A percentile compares a stretch with the other conserved stretches of the same genome.
Evolutionary conservation across 371 early-diverging fungal species (phyloP).

Genomic region (Phascolomyces articulosus): DNA sequence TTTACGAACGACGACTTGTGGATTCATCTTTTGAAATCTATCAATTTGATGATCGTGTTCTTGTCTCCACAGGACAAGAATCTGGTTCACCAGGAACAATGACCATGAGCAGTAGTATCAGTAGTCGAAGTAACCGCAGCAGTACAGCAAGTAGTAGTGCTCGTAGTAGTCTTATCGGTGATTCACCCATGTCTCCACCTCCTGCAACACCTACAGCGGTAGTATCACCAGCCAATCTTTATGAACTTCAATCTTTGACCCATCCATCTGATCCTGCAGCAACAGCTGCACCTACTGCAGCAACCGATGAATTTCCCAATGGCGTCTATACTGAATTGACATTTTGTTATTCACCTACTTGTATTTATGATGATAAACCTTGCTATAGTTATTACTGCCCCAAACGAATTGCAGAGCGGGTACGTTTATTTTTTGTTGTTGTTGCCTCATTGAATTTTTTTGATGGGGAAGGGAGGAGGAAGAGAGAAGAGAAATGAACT

Average conservation of each 20-base stretch:
- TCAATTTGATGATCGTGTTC: slow-evolving; percentile 56
- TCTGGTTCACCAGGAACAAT: slow-evolving; percentile 17
- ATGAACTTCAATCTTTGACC: slow-evolving; percentile 14
- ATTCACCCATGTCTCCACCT: neutral
- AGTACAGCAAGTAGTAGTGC: slow-evolving; percentile 15
- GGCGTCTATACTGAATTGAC: slow-evolving; percentile 87
- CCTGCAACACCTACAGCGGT: neutral
- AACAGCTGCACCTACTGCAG: neutral
- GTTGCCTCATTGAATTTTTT: too few species aligned
- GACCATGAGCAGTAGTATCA: slow-evolving; percentile 2
- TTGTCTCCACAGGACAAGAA: slow-evolving; percentile 10
- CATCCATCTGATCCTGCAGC: neutral
- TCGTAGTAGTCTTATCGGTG: slow-evolving; percentile 3
- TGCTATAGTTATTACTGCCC: slow-evolving; percentile 91
- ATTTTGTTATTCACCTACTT: slow-evolving; percentile 92
- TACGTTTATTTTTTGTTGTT: neutral
- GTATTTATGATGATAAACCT: slow-evolving; percentile 58
- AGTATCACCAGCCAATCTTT: slow-evolving; percentile 9
- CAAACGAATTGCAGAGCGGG: slow-evolving; percentile 19
- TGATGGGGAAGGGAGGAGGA: neutral
- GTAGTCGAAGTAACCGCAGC: slow-evolving; percentile 13
- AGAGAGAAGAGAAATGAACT: too few species aligned
- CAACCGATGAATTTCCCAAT: slow-evolving; percentile 43
- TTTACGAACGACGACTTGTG: slow-evolving; percentile 62
- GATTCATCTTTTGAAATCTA: slow-evolving; percentile 69